A percentile compares a stretch with the other conserved stretches of the same genome.
phyloP scores from a whole-genome alignment of 495 filamentous ascomycete genomes.

The Gamarada debralockiae region DNA sequence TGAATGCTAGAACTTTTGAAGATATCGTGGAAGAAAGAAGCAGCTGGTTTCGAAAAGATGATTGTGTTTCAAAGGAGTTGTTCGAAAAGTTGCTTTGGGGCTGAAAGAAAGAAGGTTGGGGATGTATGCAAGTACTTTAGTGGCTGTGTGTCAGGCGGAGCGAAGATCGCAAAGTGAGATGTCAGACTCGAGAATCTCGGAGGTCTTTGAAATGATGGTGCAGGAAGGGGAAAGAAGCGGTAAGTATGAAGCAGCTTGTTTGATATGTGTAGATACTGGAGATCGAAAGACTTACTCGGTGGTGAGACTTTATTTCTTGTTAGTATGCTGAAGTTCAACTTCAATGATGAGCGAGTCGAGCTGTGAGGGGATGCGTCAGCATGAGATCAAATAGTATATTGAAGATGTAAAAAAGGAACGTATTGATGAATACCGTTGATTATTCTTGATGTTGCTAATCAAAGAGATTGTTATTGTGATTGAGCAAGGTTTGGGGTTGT shows the following conservation, averaged over 20 bases:
- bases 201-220: too few species aligned
- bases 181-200: too few species aligned
- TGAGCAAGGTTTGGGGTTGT: background rate
- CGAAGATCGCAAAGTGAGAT: too few species aligned
- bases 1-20: too few species aligned
- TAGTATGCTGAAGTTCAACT: conserved; percentile 22
- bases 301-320: too few species aligned
- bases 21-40: too few species aligned
- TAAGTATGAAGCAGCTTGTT: background rate
- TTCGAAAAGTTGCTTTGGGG: too few species aligned
- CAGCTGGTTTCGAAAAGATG: too few species aligned
- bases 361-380: background rate
- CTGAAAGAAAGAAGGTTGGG: too few species aligned
- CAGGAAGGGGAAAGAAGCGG: background rate
- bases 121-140: too few species aligned
- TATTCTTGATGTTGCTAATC: background rate
- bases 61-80: too few species aligned
- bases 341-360: conserved; percentile 23
- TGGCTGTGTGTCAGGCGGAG: too few species aligned
- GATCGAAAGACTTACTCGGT: conserved; percentile 5
- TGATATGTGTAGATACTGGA: conserved; percentile 7
- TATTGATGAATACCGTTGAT: background rate
- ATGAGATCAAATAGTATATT: background rate
- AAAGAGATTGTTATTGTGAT: background rate
- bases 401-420: background rate